Percentiles rank a stretch among this genome's conserved stretches.
These are phyloP conservation scores for Hemisphaericaspora lyxosophila DNA, from an alignment of 1,139 yeast genomes.

Conservation along the genomic window DNA sequence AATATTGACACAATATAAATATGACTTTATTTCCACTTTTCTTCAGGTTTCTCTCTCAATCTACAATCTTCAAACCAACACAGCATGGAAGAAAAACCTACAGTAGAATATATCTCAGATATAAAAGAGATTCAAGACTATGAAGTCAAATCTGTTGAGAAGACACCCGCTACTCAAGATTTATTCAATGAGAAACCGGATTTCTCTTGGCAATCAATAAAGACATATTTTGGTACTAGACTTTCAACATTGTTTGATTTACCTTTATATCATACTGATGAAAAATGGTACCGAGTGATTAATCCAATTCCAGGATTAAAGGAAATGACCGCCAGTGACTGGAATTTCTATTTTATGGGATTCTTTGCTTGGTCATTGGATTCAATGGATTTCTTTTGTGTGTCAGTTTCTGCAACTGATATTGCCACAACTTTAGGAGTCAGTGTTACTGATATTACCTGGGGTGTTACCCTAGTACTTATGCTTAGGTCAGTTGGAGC, in stretches of 20 bases:
- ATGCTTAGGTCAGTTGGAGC: conserved; percentile 85
- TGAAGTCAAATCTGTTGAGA: background rate
- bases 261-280: conserved; percentile 16
- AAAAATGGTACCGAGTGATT: conserved; percentile 20
- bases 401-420: conserved; percentile 56
- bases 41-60: background rate
- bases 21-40: background rate
- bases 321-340: conserved; percentile 29
- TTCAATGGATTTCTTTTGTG: conserved; percentile 75
- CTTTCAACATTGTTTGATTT: conserved; percentile 23
- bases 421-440: conserved; percentile 56
- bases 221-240: conserved; percentile 28
- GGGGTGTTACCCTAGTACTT: conserved; percentile 80
- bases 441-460: conserved; percentile 56
- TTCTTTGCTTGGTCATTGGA: conserved; percentile 78
- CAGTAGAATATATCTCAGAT: background rate
- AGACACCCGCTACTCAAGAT: conserved; percentile 5
- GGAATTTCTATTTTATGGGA: conserved; percentile 66
- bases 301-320: conserved; percentile 36
- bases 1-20: too few species aligned
- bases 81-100: background rate
- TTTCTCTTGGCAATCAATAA: conserved; percentile 22
- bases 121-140: background rate
- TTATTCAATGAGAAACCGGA: conserved; percentile 27
- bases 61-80: background rate